Percentiles rank a stretch among this genome's conserved stretches.
Conservation (phyloP, 129 eudicot species). For the Saussurea involucrata region DNA sequence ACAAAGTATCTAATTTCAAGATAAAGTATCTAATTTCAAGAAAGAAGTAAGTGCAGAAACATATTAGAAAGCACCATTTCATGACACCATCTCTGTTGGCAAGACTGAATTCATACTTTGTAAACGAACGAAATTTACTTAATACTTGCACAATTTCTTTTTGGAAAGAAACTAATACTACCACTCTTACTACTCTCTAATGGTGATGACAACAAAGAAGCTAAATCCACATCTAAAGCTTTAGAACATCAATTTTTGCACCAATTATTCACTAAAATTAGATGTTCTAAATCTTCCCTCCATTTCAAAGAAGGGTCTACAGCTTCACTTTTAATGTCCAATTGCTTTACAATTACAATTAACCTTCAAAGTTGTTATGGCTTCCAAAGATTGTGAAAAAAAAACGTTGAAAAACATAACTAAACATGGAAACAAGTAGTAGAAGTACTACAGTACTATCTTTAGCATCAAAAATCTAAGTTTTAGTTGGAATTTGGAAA, state of each 20-base stretch:
- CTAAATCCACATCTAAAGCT: neutral
- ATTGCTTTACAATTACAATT: neutral
- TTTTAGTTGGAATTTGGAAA: neutral
- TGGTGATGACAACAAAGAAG: neutral
- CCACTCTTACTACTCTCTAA: neutral
- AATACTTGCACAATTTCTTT: neutral
- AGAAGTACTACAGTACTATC: neutral
- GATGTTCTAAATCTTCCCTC: neutral
- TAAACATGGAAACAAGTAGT: neutral
- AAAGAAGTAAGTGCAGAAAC: neutral
- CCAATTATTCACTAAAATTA: neutral
- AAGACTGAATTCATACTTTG: neutral
- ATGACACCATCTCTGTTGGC: neutral
- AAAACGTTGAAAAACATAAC: neutral
- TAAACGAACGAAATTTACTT: neutral
- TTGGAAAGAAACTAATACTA: neutral
- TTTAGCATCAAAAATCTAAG: neutral
- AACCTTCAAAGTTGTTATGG: neutral
- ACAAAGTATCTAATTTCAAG: neutral
- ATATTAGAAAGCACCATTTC: neutral
- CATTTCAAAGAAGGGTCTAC: neutral
- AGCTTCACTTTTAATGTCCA: neutral
- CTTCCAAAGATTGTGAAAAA: neutral
- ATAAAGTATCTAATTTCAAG: neutral
- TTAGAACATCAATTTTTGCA: neutral